A percentile compares a stretch with the other conserved stretches of the same genome.
phyloP scores from a whole-genome alignment of 1,284 basidiomycete species.

The Cutaneotrichosporon cutaneum region DNA sequence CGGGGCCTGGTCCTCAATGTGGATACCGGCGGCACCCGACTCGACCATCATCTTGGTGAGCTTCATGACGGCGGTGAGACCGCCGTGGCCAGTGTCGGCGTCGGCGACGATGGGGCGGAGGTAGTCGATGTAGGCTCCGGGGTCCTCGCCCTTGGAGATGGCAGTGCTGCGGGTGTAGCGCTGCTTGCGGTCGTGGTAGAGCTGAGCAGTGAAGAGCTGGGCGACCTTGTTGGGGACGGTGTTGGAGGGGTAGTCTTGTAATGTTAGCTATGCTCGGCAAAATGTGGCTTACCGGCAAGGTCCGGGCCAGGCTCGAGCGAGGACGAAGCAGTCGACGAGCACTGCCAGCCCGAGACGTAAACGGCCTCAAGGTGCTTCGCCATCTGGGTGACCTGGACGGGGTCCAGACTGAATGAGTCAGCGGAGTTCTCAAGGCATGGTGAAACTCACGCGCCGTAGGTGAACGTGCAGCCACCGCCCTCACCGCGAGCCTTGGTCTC shows the following conservation, averaged over 20 bases:
- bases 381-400: conserved; percentile 94
- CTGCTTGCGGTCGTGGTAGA: conserved; percentile 65
- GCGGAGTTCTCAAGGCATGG: not conserved
- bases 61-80: conserved; percentile 94
- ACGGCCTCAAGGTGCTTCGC: conserved; percentile 90
- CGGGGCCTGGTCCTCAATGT: conserved; percentile 74
- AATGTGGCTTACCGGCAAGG: conserved; percentile 61
- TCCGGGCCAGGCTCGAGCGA: conserved; percentile 98
- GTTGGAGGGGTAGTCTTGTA: conserved; percentile 61
- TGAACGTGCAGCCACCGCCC: conserved; percentile 50
- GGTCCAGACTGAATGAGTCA: conserved; percentile 69
- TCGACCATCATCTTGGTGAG: conserved; percentile 77
- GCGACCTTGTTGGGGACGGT: conserved; percentile 65
- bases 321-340: conserved; percentile 79
- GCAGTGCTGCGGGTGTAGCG: conserved; percentile 62
- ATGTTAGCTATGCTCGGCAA: conserved; percentile 10
- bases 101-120: conserved; percentile 91
- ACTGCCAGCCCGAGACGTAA: conserved; percentile 96
- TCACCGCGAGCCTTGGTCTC: conserved; percentile 53
- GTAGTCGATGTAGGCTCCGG: conserved; percentile 66
- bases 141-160: conserved; percentile 56
- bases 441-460: conserved; percentile 89
- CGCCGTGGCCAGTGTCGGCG: conserved; percentile 73
- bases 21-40: conserved; percentile 68
- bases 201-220: conserved; percentile 63